These are phyloP conservation scores for Citrus inodora DNA, from an alignment of 345 rosid genomes.

Conservation along the genomic window DNA sequence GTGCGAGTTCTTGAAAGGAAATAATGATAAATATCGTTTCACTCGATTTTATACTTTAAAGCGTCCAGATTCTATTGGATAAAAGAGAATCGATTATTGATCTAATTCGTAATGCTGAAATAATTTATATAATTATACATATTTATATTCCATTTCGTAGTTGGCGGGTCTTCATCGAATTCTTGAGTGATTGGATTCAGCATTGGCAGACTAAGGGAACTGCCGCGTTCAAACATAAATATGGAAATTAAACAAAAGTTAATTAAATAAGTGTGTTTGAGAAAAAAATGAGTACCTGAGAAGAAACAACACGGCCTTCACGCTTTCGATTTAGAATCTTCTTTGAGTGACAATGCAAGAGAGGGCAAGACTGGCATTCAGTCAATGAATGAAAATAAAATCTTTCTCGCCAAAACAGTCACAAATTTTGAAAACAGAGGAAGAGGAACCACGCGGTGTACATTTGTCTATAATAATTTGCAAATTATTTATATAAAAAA, in stretches of 20 bases:
- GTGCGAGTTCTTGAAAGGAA: background rate
- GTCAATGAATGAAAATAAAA: too few species aligned
- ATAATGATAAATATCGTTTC: background rate
- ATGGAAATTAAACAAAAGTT: background rate
- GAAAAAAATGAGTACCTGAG: background rate
- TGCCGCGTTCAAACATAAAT: background rate
- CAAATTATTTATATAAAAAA: too few species aligned
- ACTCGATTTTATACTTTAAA: background rate
- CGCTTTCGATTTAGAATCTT: background rate
- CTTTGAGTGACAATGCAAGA: background rate
- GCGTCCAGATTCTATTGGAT: background rate
- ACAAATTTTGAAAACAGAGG: too few species aligned
- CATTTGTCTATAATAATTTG: too few species aligned
- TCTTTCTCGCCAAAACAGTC: too few species aligned
- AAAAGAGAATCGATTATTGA: background rate
- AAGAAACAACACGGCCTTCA: background rate
- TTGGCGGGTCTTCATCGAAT: background rate
- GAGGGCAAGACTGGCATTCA: too few species aligned
- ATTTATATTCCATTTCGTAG: background rate
- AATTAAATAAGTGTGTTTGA: background rate
- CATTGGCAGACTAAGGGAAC: background rate
- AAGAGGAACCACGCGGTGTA: too few species aligned
- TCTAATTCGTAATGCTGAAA: background rate
- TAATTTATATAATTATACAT: background rate
- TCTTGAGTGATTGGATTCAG: background rate